Percentiles rank a stretch among this genome's conserved stretches.
These are phyloP conservation scores for Elsinoe batatas DNA, from an alignment of 2,329 filamentous ascomycete species.

Conservation along the genomic window DNA sequence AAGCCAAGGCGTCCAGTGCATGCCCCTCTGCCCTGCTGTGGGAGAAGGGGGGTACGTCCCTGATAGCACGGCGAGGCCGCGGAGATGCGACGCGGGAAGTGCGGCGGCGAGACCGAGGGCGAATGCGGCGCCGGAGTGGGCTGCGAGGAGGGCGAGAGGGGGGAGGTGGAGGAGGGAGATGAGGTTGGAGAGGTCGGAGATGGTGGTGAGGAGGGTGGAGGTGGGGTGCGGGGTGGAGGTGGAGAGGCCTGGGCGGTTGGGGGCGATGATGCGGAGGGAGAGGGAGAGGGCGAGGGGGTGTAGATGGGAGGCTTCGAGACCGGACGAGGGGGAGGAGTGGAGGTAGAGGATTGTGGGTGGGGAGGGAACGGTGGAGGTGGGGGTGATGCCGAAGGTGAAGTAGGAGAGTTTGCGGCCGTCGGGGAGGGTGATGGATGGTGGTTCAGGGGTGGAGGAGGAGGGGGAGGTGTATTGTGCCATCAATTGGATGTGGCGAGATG, in stretches of 20 bases:
- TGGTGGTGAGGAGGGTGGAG: neutral
- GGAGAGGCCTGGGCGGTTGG: neutral
- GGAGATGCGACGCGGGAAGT: neutral
- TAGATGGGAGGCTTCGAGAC: neutral
- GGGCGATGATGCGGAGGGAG: neutral
- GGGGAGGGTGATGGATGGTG: neutral
- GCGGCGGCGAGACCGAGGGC: neutral
- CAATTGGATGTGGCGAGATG: neutral
- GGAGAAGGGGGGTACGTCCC: neutral
- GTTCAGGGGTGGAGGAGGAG: neutral
- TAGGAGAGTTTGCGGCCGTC: neutral
- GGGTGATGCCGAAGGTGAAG: neutral
- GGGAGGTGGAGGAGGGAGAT: neutral
- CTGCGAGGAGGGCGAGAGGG: neutral
- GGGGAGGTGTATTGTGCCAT: conserved; percentile 11
- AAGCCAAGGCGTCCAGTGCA: conserved; percentile 2
- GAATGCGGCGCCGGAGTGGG: neutral
- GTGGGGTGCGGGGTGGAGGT: neutral
- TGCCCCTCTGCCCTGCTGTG: neutral
- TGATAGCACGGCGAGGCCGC: neutral
- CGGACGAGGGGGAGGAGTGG: neutral
- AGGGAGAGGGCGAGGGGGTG: neutral
- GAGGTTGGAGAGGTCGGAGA: conserved; percentile 2
- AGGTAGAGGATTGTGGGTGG: conserved; percentile 1
- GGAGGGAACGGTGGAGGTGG: neutral